phyloP scores from a whole-genome alignment of 1,284 basidiomycete genomes.

The Grifola frondosa region DNA sequence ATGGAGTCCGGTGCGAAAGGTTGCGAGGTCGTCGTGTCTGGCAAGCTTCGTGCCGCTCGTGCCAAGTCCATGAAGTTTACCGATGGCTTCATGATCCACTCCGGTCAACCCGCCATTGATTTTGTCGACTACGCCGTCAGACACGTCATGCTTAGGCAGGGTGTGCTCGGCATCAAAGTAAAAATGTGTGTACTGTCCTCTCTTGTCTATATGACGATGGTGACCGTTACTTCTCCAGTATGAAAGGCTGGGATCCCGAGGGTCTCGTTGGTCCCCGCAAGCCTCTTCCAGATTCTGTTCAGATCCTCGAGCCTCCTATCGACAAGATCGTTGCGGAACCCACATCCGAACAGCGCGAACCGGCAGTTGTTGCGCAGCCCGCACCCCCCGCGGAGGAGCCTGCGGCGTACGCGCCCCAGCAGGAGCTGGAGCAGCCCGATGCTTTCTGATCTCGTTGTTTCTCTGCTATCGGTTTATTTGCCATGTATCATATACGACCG shows the following conservation, averaged over 20 bases:
- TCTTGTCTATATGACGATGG: background rate
- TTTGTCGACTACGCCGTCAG: conserved; percentile 98
- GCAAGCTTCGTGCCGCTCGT: conserved; percentile 99
- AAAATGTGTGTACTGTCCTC: conserved; percentile 79
- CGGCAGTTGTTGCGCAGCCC: conserved; percentile 50
- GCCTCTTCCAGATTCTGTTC: conserved; percentile 95
- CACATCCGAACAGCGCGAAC: conserved; percentile 77
- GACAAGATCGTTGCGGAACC: conserved; percentile 82
- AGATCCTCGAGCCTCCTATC: conserved; percentile 81
- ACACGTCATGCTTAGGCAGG: conserved; percentile 98
- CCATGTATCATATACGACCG: no score
- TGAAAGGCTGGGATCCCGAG: conserved; percentile 96
- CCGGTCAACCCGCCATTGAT: conserved; percentile 96
- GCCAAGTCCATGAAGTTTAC: conserved; percentile 99
- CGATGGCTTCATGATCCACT: conserved; percentile 99
- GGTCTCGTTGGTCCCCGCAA: conserved; percentile 88
- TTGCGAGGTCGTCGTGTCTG: conserved; percentile 99
- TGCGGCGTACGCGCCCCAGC: conserved; percentile 37
- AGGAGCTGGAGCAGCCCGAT: conserved; percentile 33
- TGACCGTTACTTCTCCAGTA: conserved; percentile 49
- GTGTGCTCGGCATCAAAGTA: conserved; percentile 99
- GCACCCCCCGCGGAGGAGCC: conserved; percentile 53
- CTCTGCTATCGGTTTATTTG: no score
- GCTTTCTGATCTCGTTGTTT: conserved; percentile 32
- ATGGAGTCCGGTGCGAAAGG: conserved; percentile 99